These are phyloP conservation scores for Pyrenopolyporus hunteri DNA, from an alignment of 495 filamentous ascomycete genomes.

Conservation along the genomic window DNA sequence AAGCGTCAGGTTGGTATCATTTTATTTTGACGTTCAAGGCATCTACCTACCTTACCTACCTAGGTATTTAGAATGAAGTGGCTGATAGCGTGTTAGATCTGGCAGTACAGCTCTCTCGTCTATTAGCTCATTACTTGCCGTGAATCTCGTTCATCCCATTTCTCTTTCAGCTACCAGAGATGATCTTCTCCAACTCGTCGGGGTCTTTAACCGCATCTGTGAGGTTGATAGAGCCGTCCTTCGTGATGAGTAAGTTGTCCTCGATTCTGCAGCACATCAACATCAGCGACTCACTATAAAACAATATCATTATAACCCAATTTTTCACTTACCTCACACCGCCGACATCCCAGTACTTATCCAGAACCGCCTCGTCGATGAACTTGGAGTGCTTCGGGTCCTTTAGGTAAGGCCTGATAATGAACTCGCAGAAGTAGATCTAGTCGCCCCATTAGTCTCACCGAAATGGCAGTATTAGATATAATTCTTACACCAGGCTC, in stretches of 20 bases:
- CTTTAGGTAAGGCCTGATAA: constrained; percentile 81
- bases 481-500: constrained; percentile 78
- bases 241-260: constrained; percentile 80
- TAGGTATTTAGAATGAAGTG: no score
- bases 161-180: constrained; percentile 42
- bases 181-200: constrained; percentile 70
- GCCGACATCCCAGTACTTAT: constrained; percentile 88
- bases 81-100: no score
- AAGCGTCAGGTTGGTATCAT: no score
- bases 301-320: neutral
- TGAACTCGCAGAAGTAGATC: constrained; percentile 94
- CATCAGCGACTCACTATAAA: constrained; percentile 1
- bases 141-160: neutral
- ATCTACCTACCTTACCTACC: no score
- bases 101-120: neutral
- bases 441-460: constrained; percentile 38
- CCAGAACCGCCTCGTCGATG: constrained; percentile 74
- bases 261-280: constrained; percentile 49
- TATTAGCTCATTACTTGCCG: neutral
- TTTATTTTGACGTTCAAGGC: no score
- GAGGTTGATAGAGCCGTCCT: constrained; percentile 77
- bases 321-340: constrained; percentile 65
- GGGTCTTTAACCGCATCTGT: constrained; percentile 77
- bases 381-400: constrained; percentile 71
- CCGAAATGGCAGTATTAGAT: neutral